These are phyloP conservation scores for Paspalum vaginatum DNA, from an alignment of 176 grass and related monocot species.

Conservation along the genomic window DNA sequence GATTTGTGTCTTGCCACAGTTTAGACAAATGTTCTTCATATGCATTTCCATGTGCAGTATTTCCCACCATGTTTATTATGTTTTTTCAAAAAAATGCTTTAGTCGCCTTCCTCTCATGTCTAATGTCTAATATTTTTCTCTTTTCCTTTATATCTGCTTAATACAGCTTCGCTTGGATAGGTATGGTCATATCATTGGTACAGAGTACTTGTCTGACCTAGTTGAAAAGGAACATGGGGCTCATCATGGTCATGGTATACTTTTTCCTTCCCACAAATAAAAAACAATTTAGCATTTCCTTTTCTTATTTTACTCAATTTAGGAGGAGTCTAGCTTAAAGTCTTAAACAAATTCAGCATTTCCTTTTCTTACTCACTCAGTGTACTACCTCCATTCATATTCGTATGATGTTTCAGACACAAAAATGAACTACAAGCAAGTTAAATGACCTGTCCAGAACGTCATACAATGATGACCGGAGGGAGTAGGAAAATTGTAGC, in stretches of 20 bases:
- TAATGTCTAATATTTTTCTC: conserved; percentile 36
- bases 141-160: conserved; percentile 31
- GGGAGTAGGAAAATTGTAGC: too few species aligned
- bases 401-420: too few species aligned
- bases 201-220: conserved; percentile 90
- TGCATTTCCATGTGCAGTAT: neutral
- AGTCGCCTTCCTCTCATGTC: neutral
- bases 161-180: conserved; percentile 83
- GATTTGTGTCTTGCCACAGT: conserved; percentile 19
- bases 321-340: neutral
- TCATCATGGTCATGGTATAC: conserved; percentile 86
- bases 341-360: too few species aligned
- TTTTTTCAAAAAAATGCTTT: conserved; percentile 21
- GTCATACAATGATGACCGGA: too few species aligned
- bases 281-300: neutral
- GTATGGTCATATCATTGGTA: conserved; percentile 78
- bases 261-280: neutral
- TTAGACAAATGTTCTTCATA: neutral
- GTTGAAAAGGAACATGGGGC: conserved; percentile 87
- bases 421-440: too few species aligned
- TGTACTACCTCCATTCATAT: too few species aligned
- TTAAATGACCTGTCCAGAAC: too few species aligned
- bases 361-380: too few species aligned
- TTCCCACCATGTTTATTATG: neutral
- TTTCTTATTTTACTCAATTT: conserved; percentile 24